phyloP scores from a whole-genome alignment of 805 yeast genomes.

The Yarrowia sp. region DNA sequence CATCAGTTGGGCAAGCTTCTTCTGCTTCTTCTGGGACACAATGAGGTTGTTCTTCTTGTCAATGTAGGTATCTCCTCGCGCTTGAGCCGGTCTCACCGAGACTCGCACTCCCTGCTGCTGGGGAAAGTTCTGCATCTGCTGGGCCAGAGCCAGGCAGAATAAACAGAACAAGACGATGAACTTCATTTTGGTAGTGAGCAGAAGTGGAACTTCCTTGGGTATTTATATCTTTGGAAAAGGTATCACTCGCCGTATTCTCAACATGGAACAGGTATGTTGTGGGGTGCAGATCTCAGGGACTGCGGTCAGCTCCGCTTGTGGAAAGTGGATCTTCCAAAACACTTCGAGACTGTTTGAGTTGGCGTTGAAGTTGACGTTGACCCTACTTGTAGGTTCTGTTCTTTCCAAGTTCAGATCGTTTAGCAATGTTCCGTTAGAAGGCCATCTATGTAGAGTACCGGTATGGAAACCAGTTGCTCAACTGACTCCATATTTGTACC shows the following conservation, averaged over 20 bases:
- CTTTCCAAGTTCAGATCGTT: too few species aligned
- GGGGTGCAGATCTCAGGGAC: conserved; percentile 3
- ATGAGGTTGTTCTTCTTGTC: conserved; percentile 18
- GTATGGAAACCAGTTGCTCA: too few species aligned
- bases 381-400: too few species aligned
- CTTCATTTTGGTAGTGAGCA: background rate
- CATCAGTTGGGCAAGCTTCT: conserved; percentile 13
- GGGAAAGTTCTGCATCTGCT: background rate
- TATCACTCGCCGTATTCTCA: too few species aligned
- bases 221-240: conserved; percentile 2
- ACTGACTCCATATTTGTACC: too few species aligned
- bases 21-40: conserved; percentile 24
- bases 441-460: too few species aligned
- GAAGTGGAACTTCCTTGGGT: background rate
- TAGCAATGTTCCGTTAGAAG: too few species aligned
- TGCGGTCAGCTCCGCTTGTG: background rate
- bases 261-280: background rate
- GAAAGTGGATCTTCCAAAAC: conserved; percentile 1
- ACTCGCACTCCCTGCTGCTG: conserved; percentile 22
- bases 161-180: conserved; percentile 16
- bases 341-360: background rate
- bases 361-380: too few species aligned
- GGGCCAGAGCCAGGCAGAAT: conserved; percentile 2
- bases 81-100: conserved; percentile 16
- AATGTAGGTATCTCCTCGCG: conserved; percentile 7